Base-by-base conservation (phyloP, 805 yeast species). In the Henningerozyma blattae region DNA sequence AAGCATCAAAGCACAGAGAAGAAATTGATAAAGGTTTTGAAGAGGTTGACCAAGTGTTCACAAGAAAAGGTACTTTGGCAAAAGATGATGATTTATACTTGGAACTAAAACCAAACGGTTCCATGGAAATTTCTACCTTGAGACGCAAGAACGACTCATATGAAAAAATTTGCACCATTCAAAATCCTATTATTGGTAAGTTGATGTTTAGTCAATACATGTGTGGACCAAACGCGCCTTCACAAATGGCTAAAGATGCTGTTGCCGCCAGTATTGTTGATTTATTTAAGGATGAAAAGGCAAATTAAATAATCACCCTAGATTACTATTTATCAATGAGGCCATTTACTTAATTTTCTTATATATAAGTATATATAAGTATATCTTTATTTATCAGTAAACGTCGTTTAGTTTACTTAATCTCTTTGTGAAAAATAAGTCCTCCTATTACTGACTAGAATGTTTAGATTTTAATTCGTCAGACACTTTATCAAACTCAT, bases 171-270 rank as follows among this genome's bases (percentile, higher is more conserved):
- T 95, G 95, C 1, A 45, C 46, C 5, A 77, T 85, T 3, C 47
- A 60, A 7, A 72, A 73, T 33, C 82, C 89, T 2, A 50, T 72
- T 14, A 65, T 86, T 4, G 68, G 82, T 2, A 71, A 74, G 40
- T 61, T 79, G n/a, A 60, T 87, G 35, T 73, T 86, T 43, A 60
- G 81, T 43, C 84, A 78, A 54, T 87, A 89, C 53, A 57, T 86
- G 44, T 70, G 81, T 43, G 89, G 83, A 3, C 64, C 52, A 7
- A 48, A 47, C 14, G 57, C 61, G 3, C 34, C 54, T 27, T 52
- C 56, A 15, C 50, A 44, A 17, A 42, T 42, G 16, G 45, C 59
- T 3, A 48, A 43, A 29, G 50, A 46, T 18, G 46, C 48, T 46
- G n/a, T n/a, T n/a, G n/a, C n/a, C n/a, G n/a, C n/a, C n/a, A n/a